phyloP scores from a whole-genome alignment of 208 protist genomes.

The Endotrypanum monterogeii region DNA sequence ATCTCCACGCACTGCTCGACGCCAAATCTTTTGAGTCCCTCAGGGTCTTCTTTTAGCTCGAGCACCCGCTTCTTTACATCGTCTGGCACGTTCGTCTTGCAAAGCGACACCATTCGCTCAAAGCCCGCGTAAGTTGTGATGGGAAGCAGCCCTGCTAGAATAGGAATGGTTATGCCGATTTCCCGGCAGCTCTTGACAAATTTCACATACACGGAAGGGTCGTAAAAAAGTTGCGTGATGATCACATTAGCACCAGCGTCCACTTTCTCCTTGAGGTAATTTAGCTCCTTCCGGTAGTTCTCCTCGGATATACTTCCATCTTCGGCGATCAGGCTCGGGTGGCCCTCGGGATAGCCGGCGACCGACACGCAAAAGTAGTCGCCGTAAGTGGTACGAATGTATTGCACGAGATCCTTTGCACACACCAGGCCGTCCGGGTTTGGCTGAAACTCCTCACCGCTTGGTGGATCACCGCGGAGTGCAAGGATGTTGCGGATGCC shows the following conservation, averaged over 20 bases:
- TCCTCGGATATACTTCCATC: slow-evolving; percentile 60
- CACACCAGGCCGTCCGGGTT: slow-evolving; percentile 83
- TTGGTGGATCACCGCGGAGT: slow-evolving; percentile 91
- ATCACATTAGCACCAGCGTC: slow-evolving; percentile 96
- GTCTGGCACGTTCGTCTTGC: slow-evolving; percentile 65
- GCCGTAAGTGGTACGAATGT: slow-evolving; percentile 92
- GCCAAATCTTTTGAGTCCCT: slow-evolving; percentile 60
- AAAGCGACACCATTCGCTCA: slow-evolving; percentile 71
- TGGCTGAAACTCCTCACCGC: slow-evolving; percentile 53
- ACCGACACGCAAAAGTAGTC: slow-evolving; percentile 97
- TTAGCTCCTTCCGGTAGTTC: slow-evolving; percentile 80
- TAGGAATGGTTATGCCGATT: slow-evolving; percentile 92
- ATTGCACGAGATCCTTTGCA: slow-evolving; percentile 94
- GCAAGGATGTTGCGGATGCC: slow-evolving; percentile 97
- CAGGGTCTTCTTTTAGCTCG: slow-evolving; percentile 62
- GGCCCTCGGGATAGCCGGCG: slow-evolving; percentile 93
- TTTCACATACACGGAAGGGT: slow-evolving; percentile 88
- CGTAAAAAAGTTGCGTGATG: slow-evolving; percentile 98
- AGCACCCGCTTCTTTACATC: slow-evolving; percentile 53
- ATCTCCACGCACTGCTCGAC: slow-evolving; percentile 62
- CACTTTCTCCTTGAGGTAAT: slow-evolving; percentile 95
- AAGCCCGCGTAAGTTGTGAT: slow-evolving; percentile 78
- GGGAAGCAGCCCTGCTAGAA: slow-evolving; percentile 95
- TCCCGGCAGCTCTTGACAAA: slow-evolving; percentile 89
- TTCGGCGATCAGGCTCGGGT: slow-evolving; percentile 58